phyloP scores from a whole-genome alignment of 352 stramenopile species.

The Pythium grandisporangium region DNA sequence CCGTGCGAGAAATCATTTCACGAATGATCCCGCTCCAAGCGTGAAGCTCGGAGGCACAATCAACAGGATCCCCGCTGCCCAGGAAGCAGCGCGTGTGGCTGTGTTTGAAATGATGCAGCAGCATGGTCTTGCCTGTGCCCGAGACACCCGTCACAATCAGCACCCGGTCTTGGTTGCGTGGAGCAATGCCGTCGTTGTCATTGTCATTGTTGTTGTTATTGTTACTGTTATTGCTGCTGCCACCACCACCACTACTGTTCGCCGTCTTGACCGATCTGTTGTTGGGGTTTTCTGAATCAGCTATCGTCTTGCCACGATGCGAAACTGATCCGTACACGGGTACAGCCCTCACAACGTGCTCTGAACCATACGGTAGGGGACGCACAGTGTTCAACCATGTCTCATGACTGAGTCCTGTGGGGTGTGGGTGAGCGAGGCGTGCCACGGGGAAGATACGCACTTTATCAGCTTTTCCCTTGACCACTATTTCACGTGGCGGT shows the following conservation, averaged over 20 bases:
- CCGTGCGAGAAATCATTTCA: slow-evolving; percentile 21
- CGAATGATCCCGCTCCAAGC: slow-evolving; percentile 42
- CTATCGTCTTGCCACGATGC: neutral
- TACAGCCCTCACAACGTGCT: slow-evolving; percentile 35
- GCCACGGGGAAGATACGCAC: slow-evolving; percentile 43
- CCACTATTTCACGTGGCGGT: slow-evolving; percentile 25
- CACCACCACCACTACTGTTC: no score
- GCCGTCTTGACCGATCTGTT: no score
- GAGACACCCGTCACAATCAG: slow-evolving; percentile 50
- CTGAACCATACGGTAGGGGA: slow-evolving; percentile 33
- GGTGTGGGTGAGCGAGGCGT: slow-evolving; percentile 13
- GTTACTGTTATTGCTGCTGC: no score
- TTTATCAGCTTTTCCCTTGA: slow-evolving; percentile 50
- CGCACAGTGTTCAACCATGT: slow-evolving; percentile 20
- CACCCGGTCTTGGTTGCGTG: slow-evolving; percentile 18
- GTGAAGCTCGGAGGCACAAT: slow-evolving; percentile 46
- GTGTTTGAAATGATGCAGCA: slow-evolving; percentile 44
- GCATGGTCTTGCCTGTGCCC: slow-evolving; percentile 59
- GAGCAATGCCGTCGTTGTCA: neutral
- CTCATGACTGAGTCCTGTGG: slow-evolving; percentile 23
- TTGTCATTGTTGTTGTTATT: no score
- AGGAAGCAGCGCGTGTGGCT: slow-evolving; percentile 43
- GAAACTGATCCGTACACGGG: slow-evolving; percentile 29
- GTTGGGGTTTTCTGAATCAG: no score
- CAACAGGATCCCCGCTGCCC: slow-evolving; percentile 41